phyloP scores from a whole-genome alignment of 768 basidiomycete genomes.

The Steccherinum ochraceum region DNA sequence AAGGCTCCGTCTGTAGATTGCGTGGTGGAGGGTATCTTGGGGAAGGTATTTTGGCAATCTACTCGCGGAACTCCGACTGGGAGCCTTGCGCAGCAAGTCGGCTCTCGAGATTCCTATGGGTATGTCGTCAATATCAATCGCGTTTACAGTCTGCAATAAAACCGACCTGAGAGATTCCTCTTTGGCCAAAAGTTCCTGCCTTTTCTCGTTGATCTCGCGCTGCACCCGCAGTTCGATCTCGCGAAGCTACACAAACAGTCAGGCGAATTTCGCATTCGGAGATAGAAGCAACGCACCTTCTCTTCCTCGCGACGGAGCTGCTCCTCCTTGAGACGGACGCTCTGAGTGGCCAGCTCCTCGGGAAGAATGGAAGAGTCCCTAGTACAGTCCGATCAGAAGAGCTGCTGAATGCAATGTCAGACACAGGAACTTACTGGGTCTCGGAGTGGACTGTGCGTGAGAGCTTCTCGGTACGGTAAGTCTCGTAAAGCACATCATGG shows the following conservation, averaged over 20 bases:
- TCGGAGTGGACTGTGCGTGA: slow-evolving; percentile 84
- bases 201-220: slow-evolving; percentile 95
- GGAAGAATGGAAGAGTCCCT: slow-evolving; percentile 89
- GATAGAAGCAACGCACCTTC: slow-evolving; percentile 47
- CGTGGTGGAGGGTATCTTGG: slow-evolving; percentile 24
- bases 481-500: slow-evolving; percentile 92
- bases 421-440: slow-evolving; percentile 54
- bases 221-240: slow-evolving; percentile 98
- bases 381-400: slow-evolving; percentile 8
- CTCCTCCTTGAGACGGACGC: slow-evolving; percentile 97
- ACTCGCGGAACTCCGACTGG: slow-evolving; percentile 72
- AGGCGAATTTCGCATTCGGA: no score
- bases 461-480: slow-evolving; percentile 96
- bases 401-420: slow-evolving; percentile 22
- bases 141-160: slow-evolving; percentile 5
- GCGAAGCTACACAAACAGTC: slow-evolving; percentile 55
- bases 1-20: neutral
- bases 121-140: slow-evolving; percentile 4
- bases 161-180: slow-evolving; percentile 85
- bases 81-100: slow-evolving; percentile 87
- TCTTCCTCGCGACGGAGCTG: slow-evolving; percentile 96
- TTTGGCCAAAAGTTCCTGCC: slow-evolving; percentile 93
- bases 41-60: slow-evolving; percentile 17
- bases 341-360: slow-evolving; percentile 95
- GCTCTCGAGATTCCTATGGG: slow-evolving; percentile 77